These are phyloP conservation scores for Protomyces arabidopsidicola DNA, from an alignment of 1,139 yeast genomes.

Conservation along the genomic window DNA sequence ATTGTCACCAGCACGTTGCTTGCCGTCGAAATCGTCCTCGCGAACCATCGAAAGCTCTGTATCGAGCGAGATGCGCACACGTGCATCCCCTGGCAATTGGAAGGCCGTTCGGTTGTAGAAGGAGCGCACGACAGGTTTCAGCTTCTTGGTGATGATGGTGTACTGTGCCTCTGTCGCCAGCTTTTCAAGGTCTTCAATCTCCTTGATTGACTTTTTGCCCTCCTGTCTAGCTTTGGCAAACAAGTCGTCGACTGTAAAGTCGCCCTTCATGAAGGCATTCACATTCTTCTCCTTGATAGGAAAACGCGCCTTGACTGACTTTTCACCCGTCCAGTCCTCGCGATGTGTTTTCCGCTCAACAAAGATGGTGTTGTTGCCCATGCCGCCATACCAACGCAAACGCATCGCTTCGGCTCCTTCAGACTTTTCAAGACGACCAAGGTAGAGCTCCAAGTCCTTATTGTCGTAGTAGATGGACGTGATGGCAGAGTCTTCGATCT, in stretches of 20 bases:
- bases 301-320: conserved; percentile 94
- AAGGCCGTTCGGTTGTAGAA: conserved; percentile 97
- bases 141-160: conserved; percentile 71
- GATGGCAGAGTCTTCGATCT: conserved; percentile 88
- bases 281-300: conserved; percentile 86
- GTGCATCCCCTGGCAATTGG: conserved; percentile 97
- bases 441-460: conserved; percentile 78
- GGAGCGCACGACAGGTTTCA: conserved; percentile 91
- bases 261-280: conserved; percentile 75
- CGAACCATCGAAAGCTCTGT: conserved; percentile 94
- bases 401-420: conserved; percentile 99
- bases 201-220: conserved; percentile 79
- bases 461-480: conserved; percentile 95
- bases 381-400: conserved; percentile 98
- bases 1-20: conserved; percentile 81
- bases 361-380: conserved; percentile 85
- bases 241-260: conserved; percentile 78
- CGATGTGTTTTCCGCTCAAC: conserved; percentile 97
- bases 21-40: conserved; percentile 93
- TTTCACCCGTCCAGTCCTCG: conserved; percentile 99
- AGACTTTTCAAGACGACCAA: conserved; percentile 88
- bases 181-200: conserved; percentile 85
- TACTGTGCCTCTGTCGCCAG: conserved; percentile 91
- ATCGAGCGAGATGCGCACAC: conserved; percentile 95
- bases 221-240: conserved; percentile 90